Conservation (phyloP, 179 eudicot genomes). For the Silene noctiflora region DNA sequence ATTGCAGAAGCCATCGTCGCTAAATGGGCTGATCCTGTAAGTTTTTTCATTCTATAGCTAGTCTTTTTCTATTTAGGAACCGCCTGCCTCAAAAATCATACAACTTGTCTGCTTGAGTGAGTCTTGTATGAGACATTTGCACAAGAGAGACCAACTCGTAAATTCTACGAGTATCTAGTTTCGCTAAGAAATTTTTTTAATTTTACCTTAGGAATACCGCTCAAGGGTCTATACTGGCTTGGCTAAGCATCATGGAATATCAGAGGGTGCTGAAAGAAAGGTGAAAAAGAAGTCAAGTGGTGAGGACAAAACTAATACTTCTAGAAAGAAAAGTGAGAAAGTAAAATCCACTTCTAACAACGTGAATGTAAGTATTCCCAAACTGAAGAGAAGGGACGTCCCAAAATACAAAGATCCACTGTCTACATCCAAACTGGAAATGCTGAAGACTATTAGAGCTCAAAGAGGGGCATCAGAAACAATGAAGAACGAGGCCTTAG, state of each 20-base stretch:
- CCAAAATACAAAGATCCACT: slow-evolving; percentile 81
- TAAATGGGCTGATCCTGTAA: slow-evolving; percentile 95
- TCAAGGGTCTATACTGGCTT: slow-evolving; percentile 55
- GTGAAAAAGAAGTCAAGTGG: slow-evolving; percentile 42
- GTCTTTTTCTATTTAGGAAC: neutral
- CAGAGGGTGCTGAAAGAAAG: slow-evolving; percentile 51
- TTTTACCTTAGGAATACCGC: slow-evolving; percentile 55
- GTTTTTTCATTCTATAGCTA: slow-evolving; percentile 14
- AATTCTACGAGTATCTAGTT: neutral
- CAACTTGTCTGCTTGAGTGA: too few relatives aligned
- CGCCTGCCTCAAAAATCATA: neutral
- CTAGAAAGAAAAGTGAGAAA: slow-evolving; percentile 32
- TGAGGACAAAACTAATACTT: slow-evolving; percentile 32
- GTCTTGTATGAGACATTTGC: too few relatives aligned
- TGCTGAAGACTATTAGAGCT: slow-evolving; percentile 85
- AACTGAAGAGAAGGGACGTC: slow-evolving; percentile 35
- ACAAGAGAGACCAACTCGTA: too few relatives aligned
- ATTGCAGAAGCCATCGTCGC: slow-evolving; percentile 82
- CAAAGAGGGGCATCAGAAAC: slow-evolving; percentile 54
- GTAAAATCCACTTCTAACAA: slow-evolving; percentile 22
- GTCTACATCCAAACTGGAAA: slow-evolving; percentile 71
- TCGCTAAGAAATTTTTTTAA: slow-evolving; percentile 5
- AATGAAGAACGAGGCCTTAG: slow-evolving; percentile 56
- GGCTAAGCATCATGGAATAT: slow-evolving; percentile 55
- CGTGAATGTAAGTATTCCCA: slow-evolving; percentile 28